Conservation (phyloP, 2,329 filamentous ascomycete species). For the Thielaviopsis cerberus region DNA sequence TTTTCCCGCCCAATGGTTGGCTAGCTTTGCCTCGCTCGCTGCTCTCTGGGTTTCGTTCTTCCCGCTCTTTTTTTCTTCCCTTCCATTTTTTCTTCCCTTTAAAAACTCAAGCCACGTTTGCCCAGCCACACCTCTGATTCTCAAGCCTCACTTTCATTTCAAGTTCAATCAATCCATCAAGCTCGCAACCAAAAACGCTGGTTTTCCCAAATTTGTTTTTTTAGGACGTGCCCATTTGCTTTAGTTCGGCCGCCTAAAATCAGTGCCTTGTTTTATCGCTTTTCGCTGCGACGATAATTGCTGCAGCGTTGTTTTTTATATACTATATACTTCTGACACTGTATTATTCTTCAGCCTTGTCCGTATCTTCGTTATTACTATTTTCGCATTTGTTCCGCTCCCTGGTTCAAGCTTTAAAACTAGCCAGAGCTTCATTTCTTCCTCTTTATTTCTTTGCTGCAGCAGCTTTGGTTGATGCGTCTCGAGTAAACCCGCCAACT, state of each 20-base stretch:
- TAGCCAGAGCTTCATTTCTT: background rate
- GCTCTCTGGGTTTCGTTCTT: no score
- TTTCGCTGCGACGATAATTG: background rate
- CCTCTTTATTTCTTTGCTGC: no score
- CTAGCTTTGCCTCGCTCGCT: no score
- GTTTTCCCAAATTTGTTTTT: no score
- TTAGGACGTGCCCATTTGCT: background rate
- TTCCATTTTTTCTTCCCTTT: background rate
- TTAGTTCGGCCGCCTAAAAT: background rate
- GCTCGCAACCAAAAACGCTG: background rate
- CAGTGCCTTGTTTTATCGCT: background rate
- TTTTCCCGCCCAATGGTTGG: no score
- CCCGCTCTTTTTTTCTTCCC: background rate
- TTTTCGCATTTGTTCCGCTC: background rate
- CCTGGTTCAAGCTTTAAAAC: no score
- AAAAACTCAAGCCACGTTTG: constrained; percentile 5
- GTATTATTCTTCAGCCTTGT: background rate
- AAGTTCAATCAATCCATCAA: constrained; percentile 10
- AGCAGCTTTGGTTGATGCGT: no score
- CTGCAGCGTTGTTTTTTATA: background rate
- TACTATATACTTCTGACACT: background rate
- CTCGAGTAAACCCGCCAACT: no score
- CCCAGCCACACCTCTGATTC: constrained; percentile 24
- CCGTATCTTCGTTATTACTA: no score
- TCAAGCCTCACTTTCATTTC: constrained; percentile 18